Base-by-base conservation (phyloP, 148 eudicot species). In the Polygonum maritimum region DNA sequence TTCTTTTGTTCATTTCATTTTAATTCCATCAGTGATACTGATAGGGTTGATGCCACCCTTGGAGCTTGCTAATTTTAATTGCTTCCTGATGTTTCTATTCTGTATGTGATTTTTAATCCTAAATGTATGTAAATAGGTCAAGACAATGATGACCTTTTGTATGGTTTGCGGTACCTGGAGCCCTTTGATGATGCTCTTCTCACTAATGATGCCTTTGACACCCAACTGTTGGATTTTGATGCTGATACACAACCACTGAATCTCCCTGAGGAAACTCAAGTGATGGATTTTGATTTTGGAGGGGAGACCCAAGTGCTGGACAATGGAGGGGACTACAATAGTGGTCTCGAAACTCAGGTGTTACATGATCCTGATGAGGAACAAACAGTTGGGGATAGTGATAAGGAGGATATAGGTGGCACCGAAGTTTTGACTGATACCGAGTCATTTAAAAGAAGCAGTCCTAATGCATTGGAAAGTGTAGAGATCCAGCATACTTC, bases 331-430 rank as follows among this genome's bases (percentile, higher is more conserved):
- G 60, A 54, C 19, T 54, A 8, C 21, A 1, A 2, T n/a, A 54
- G 60, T 71, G 51, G 48, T 79, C 22, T 18, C 9, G 87, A 67
- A 22, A 84, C 87, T 54, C 85, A 87, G 60, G 9, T 54, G 77
- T 40, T 83, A 26, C 57, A 73, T 74, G 86, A 87, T 4, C 79
- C 16, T 0, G 75, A 81, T 79, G 71, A 75, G 60, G 92, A 82
- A 77, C 78, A 55, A 47, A 77, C 54, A 75, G 57, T 74, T 76
- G 85, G 79, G 78, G 77, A 69, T 21, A 80, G 76, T 81, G 84
- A 80, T 47, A 73, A 82, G 40, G 80, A 81, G 73, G 82, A 58
- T 35, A 69, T 70, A 21, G 79, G 15, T 36, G 71, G 21, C 45
- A 35, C 71, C 0, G 15, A 67, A 67, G 44, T 67, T 13, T 67